Base-by-base conservation (phyloP, 2,329 filamentous ascomycete species). In the Ceratocystis eucalypticola region DNA sequence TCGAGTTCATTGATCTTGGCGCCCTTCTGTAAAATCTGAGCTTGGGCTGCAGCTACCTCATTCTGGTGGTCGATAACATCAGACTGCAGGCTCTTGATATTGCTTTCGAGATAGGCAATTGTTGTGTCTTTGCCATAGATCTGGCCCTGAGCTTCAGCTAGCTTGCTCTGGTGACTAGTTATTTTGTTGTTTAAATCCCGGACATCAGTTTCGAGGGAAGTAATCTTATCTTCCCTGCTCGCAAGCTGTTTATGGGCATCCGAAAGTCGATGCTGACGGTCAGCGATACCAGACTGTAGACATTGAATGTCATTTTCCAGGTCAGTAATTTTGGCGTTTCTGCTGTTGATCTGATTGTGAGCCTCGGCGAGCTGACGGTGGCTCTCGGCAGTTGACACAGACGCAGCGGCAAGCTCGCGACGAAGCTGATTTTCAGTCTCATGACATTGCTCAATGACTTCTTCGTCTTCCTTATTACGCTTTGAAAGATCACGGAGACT, bases 381-480 rank as follows among this genome's bases (percentile, higher is more conserved):
- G 30, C 84, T 72, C 0, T 72, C 74, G 41, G 82, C 79, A 76
- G 82, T 81, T 20, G 78, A 80, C 0, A 77, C 76, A 0, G 83
- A 80, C 0, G 82, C 77, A 0, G 80, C 78, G 8, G 77, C 75
- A 2, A 86, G 79, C 70, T 86, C 83, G 69, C 82, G 78, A 1
- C 83, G 78, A 12, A 87, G 75, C 0, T 79, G 80, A 0, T 76
- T 73, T 73, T 85, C 83, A 5, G 82, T 78, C 25, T 78, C 77
- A 71, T 83, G 82, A 72, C 84, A 84, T 73, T 86, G 81, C 71
- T 86, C 83, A 44, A 86, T 80, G 33, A 76, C 73, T n/a, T 77
- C 77, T 61, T 85, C 83, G 50, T 77, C 77, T 61, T 82, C 79
- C 33, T 75, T 77, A 7, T 74, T 75, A 65, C 76, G 76, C 55